phyloP scores from a whole-genome alignment of 257 asterid species.

The Thymus mandschuricus region DNA sequence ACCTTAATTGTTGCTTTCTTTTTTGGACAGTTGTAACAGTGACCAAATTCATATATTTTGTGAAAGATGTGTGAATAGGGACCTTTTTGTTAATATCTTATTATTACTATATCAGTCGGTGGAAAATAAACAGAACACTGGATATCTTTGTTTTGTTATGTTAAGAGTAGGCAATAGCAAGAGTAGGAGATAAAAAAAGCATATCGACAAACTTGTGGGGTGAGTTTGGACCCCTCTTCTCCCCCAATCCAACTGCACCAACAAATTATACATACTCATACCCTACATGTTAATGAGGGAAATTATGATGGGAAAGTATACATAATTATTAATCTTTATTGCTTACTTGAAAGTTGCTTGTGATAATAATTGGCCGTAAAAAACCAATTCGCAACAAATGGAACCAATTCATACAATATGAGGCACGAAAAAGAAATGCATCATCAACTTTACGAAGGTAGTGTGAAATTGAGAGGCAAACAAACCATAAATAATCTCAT shows the following conservation, averaged over 20 bases:
- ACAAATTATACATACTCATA: background rate
- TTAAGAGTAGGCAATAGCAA: background rate
- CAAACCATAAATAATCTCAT: constrained; percentile 4
- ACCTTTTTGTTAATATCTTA: constrained; percentile 11
- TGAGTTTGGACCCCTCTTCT: background rate
- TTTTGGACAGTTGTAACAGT: background rate
- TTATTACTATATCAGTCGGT: background rate
- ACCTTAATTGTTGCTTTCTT: constrained; percentile 1
- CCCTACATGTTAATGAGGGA: too few species aligned
- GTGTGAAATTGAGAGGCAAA: background rate
- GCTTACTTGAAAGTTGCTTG: too few species aligned
- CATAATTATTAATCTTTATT: too few species aligned
- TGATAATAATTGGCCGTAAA: too few species aligned
- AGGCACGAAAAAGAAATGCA: too few species aligned
- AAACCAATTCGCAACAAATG: background rate
- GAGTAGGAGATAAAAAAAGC: background rate
- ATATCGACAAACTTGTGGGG: background rate
- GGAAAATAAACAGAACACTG: background rate
- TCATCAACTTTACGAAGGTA: background rate
- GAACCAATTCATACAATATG: background rate
- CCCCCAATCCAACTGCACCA: background rate
- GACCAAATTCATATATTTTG: background rate
- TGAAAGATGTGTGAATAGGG: constrained; percentile 25
- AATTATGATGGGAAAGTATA: too few species aligned
- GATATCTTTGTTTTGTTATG: too few species aligned